Evolutionary conservation across 78 protist genomes (phyloP), one percentile per base, ranked within the genome.

Genomic region (Bodo saltans): DNA sequence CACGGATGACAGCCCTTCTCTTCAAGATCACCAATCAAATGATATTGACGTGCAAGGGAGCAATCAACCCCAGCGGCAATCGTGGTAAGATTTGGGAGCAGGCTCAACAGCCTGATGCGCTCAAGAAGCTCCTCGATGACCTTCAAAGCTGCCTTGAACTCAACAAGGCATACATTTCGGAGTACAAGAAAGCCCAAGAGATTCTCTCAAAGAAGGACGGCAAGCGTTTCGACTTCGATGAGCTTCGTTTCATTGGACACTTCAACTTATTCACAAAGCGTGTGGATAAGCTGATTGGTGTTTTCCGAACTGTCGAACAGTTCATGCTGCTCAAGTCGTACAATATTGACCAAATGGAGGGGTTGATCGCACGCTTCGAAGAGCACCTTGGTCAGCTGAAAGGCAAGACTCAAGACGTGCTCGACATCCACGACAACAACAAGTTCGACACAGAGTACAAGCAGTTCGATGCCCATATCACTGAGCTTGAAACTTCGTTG

Each of bases 11-110:
- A 4, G 83, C 85, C 28, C 88, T 93, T n/a, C 91, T 90, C 47
- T 88, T 84, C 86, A 93, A 93, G 86, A 85, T 93, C 74, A 91
- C 94, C 25, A 90, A 91, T 79, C 93, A 93, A 88, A 87, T 93
- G 90, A 91, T 93, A 84, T 73, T 69, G 28, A 42, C 73, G 39
- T 93, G 94, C 89, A 75, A 76, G 35, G 17, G 27, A 29, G 60
- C 70, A 72, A 34, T 93, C 69, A 1, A 35, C 35, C 67, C 27
- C 38, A 35, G 39, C 42, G 8, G 38, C 3, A 11, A 3, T 3
- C 78, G 38, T 27, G 74, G 68, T 23, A 1, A 25, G 17, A 1
- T 90, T 28, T 89, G 92, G 92, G 70, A 79, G 28, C 87, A 85
- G 85, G 82, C 83, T 37, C 21, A 21, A 27, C 79, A 79, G 12